Evolutionary conservation across 495 filamentous ascomycete species (phyloP).

Genomic region (Annulohypoxylon maeteangense): DNA sequence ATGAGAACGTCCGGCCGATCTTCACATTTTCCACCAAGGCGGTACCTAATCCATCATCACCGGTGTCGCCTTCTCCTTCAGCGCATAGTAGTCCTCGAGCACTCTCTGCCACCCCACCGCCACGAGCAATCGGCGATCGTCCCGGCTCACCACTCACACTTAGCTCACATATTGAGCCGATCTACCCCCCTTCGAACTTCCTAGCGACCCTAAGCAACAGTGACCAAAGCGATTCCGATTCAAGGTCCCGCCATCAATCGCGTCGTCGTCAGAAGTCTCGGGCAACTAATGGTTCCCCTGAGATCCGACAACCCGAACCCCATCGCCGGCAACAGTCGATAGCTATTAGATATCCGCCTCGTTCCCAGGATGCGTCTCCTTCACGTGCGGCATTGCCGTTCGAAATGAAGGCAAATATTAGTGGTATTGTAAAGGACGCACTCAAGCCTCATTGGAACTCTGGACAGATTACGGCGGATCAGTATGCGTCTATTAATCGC

Average conservation of each 20-base stretch:
- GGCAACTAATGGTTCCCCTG: constrained; percentile 38
- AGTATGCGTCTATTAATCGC: constrained; percentile 89
- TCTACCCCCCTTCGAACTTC: constrained; percentile 69
- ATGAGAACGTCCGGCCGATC: constrained; percentile 60
- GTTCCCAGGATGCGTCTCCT: constrained; percentile 67
- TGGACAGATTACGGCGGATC: constrained; percentile 76
- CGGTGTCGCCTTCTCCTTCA: constrained; percentile 77
- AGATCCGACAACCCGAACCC: constrained; percentile 64
- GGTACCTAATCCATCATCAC: constrained; percentile 70
- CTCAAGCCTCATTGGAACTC: constrained; percentile 80
- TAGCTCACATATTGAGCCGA: constrained; percentile 70
- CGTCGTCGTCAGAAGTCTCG: constrained; percentile 15
- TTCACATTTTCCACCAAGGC: constrained; percentile 60
- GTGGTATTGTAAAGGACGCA: constrained; percentile 79
- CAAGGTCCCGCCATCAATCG: constrained; percentile 38
- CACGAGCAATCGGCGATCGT: constrained; percentile 68
- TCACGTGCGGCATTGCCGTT: constrained; percentile 67
- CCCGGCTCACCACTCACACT: constrained; percentile 75
- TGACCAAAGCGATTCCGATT: constrained; percentile 61
- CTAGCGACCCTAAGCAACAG: constrained; percentile 63
- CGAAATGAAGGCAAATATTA: constrained; percentile 81
- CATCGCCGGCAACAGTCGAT: constrained; percentile 47
- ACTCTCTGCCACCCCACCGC: constrained; percentile 76
- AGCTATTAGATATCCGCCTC: constrained; percentile 47
- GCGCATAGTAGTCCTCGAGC: constrained; percentile 73